Evolutionary conservation across 2,329 filamentous ascomycete genomes (phyloP), one percentile per base, ranked within the genome.

Genomic region (Botrytis byssoidea): DNA sequence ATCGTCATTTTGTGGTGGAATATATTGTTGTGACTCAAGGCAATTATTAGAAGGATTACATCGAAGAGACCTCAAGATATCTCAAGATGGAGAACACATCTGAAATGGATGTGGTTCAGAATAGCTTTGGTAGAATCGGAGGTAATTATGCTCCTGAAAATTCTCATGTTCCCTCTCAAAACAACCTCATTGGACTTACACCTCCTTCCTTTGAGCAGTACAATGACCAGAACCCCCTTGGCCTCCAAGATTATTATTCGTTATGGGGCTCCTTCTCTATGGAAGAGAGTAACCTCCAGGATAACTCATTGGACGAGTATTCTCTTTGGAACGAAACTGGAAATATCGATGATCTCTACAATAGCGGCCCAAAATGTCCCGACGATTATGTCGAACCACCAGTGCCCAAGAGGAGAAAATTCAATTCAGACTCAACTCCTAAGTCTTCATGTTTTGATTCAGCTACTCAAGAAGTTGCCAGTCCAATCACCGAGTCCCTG

Each of bases 131-230:
- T 61, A 69, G 37, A 59, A 59, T 72, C 44, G 71, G 71, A 72
- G 71, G 71, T 72, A 72, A 72, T 69, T 72, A 72, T 72, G 71
- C 71, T 72, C 71, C 71, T 72, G 64, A 55, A 48, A 69, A 59
- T 60, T 69, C 63, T 59, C 42, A 51, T 67, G 57, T 64, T 55
- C 35, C 70, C 55, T 55, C 55, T 65, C 14, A 66, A 66, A 35
- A 44, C 61, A 32, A 71, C 60, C 71, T 72, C 71, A 42, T 65
- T 69, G 71, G 71, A 60, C 71, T 72, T 72, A 72, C 71, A 72
- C 71, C 51, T 69, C 64, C 63, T 40, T 61, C 71, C 71, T 72
- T 46, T 72, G 71, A 72, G 71, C 71, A 72, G 71, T 72, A 48
- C n/a, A 35, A 72, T 68, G 51, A 51, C 64, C 48, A 72, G 35